Evolutionary conservation across 495 filamentous ascomycete genomes (phyloP).

Genomic region (Daldinia caldariorum): DNA sequence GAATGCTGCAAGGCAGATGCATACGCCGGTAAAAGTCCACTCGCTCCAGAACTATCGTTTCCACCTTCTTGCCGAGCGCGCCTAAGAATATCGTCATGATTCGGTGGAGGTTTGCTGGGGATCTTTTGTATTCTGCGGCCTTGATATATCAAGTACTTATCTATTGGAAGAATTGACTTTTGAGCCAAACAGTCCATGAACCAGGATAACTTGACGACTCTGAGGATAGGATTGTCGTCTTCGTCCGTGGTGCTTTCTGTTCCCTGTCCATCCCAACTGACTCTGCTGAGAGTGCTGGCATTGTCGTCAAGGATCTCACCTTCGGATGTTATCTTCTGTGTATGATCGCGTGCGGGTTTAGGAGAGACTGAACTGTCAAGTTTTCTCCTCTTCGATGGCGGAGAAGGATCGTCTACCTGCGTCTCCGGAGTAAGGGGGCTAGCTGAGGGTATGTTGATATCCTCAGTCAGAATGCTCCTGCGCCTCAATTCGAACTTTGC

Average conservation of each 20-base stretch:
- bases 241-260: conserved; percentile 18
- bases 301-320: neutral
- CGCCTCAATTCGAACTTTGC: conserved; percentile 81
- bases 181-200: conserved; percentile 68
- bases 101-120: conserved; percentile 23
- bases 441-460: conserved; percentile 53
- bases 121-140: conserved; percentile 54
- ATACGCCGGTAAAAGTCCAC: conserved; percentile 1
- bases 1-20: conserved; percentile 25
- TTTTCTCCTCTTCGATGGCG: conserved; percentile 51
- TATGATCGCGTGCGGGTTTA: neutral
- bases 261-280: conserved; percentile 19
- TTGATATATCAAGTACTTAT: conserved; percentile 73
- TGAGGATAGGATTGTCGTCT: conserved; percentile 56
- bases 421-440: conserved; percentile 3
- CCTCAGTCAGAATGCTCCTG: conserved; percentile 66
- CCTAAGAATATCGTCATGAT: conserved; percentile 45
- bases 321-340: conserved; percentile 2
- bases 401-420: conserved; percentile 9
- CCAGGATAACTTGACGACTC: conserved; percentile 81
- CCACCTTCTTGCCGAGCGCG: conserved; percentile 49
- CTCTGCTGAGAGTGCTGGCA: neutral
- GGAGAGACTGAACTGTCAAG: conserved; percentile 16
- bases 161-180: conserved; percentile 63
- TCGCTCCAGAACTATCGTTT: conserved; percentile 14